Conservation (phyloP, 768 basidiomycete genomes). For the Mycena rebaudengoi region DNA sequence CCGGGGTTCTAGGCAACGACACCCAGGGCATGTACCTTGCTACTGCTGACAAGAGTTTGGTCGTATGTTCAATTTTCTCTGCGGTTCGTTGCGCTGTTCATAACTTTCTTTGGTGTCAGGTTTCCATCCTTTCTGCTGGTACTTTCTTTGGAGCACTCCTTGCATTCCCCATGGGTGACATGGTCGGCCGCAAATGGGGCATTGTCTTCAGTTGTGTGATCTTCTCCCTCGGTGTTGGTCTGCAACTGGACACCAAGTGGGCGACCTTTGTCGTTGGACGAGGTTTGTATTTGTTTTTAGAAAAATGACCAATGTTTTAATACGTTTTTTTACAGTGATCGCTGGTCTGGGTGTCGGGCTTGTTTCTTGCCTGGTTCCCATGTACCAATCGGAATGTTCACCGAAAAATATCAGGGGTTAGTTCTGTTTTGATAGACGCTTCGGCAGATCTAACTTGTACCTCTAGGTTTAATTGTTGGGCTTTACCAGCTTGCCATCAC, state of each 20-base stretch:
- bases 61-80: neutral
- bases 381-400: conserved; percentile 27
- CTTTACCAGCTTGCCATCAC: conserved; percentile 40
- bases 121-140: conserved; percentile 66
- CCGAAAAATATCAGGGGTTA: conserved; percentile 28
- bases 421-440: too few relatives aligned
- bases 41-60: conserved; percentile 36
- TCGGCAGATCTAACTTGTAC: too few relatives aligned
- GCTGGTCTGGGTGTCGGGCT: conserved; percentile 26
- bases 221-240: conserved; percentile 42
- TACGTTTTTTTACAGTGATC: neutral
- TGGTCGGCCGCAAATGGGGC: conserved; percentile 57
- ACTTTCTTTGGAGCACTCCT: conserved; percentile 68
- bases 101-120: neutral
- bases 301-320: neutral
- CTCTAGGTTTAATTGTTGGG: conserved; percentile 31
- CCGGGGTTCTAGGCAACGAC: conserved; percentile 20
- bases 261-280: conserved; percentile 37
- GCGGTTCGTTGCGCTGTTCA: conserved; percentile 1
- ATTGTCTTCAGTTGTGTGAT: conserved; percentile 54
- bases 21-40: conserved; percentile 31
- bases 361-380: conserved; percentile 26
- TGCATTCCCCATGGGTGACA: conserved; percentile 44
- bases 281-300: conserved; percentile 21
- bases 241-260: conserved; percentile 37